Conservation (phyloP, 768 basidiomycete genomes). For the Tylopilus cervinicoccineus region DNA sequence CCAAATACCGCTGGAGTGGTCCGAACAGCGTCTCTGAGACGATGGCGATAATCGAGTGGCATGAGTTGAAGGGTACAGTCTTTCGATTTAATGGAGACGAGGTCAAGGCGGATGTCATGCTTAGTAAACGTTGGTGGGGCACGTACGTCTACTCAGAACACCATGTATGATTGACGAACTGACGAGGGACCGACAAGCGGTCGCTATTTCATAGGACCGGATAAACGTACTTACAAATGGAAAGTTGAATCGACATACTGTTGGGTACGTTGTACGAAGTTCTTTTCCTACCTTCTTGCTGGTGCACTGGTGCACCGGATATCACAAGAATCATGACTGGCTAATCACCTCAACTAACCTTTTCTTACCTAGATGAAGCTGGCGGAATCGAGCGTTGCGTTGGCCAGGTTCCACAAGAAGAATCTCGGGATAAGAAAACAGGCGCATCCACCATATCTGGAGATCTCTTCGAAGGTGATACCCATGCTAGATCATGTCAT, state of each 20-base stretch:
- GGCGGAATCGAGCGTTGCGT: constrained; percentile 4
- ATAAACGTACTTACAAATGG: constrained; percentile 35
- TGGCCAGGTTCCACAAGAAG: constrained; percentile 25
- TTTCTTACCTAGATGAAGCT: constrained; percentile 20
- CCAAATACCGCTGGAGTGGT: constrained; percentile 23
- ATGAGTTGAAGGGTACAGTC: constrained; percentile 21
- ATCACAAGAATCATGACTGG: not conserved
- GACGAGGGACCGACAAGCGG: constrained; percentile 15
- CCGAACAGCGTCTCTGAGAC: constrained; percentile 16
- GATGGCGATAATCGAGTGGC: constrained; percentile 37
- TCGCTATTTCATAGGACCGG: constrained; percentile 32
- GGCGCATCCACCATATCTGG: constrained; percentile 24
- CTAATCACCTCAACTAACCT: not conserved
- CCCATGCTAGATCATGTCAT: constrained; percentile 27
- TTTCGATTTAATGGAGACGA: constrained; percentile 32
- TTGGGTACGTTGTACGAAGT: constrained; percentile 19
- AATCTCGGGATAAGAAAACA: constrained; percentile 21
- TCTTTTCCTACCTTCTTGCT: not conserved
- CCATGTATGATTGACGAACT: not conserved
- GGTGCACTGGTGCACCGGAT: not conserved
- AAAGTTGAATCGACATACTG: constrained; percentile 25
- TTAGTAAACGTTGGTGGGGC: constrained; percentile 20
- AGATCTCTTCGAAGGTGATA: constrained; percentile 17
- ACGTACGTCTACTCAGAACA: constrained; percentile 12
- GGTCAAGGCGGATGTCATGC: constrained; percentile 21